These are phyloP conservation scores for Austroboletus niveus DNA, from an alignment of 1,284 basidiomycete genomes.

Conservation along the genomic window DNA sequence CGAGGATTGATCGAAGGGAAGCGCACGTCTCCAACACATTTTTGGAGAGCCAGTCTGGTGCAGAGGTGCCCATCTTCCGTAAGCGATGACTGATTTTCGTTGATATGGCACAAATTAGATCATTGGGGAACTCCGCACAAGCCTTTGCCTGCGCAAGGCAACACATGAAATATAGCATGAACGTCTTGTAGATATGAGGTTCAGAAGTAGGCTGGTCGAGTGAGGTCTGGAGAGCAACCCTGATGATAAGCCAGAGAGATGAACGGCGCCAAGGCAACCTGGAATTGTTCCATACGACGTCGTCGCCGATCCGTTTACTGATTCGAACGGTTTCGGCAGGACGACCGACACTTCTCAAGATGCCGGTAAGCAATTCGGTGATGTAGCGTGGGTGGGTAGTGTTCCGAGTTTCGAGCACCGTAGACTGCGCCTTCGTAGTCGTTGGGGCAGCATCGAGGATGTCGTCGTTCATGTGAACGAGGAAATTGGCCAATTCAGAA, in stretches of 20 bases:
- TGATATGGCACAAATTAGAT: slow-evolving; percentile 29
- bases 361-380: slow-evolving; percentile 35
- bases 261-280: slow-evolving; percentile 5
- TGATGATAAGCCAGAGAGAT: slow-evolving; percentile 32
- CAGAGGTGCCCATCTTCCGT: slow-evolving; percentile 31
- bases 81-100: slow-evolving; percentile 37
- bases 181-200: slow-evolving; percentile 43
- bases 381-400: slow-evolving; percentile 35
- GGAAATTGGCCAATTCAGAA: slow-evolving; percentile 25
- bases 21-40: background rate
- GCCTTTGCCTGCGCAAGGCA: slow-evolving; percentile 28
- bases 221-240: background rate
- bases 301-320: slow-evolving; percentile 35
- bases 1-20: slow-evolving; percentile 1
- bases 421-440: slow-evolving; percentile 5
- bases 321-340: slow-evolving; percentile 18
- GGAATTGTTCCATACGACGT: slow-evolving; percentile 26
- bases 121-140: slow-evolving; percentile 21
- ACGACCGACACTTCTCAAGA: slow-evolving; percentile 29
- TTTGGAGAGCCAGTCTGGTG: slow-evolving; percentile 9
- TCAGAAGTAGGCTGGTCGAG: background rate
- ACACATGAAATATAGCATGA: slow-evolving; percentile 42
- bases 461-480: slow-evolving; percentile 29
- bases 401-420: slow-evolving; percentile 25
- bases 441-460: slow-evolving; percentile 4